These are phyloP conservation scores for Hypoxylon sp. DNA, from an alignment of 2,329 filamentous ascomycete species.

Conservation along the genomic window DNA sequence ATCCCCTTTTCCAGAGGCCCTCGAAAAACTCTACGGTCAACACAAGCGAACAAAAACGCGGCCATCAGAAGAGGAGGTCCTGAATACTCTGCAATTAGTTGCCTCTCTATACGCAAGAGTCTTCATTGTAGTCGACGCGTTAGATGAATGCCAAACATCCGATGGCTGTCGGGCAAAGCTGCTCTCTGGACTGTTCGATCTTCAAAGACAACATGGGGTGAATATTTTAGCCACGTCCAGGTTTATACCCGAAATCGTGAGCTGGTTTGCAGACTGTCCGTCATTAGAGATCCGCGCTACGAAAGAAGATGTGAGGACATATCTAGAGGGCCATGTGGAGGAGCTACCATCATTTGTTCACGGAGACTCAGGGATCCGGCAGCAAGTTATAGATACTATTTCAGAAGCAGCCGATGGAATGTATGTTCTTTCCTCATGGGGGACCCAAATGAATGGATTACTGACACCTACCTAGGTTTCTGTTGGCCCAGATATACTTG, in stretches of 20 bases:
- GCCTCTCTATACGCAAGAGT: constrained; percentile 40
- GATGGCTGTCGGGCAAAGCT: constrained; percentile 23
- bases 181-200: constrained; percentile 37
- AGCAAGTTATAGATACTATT: constrained; percentile 38
- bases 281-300: constrained; percentile 54
- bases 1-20: constrained; percentile 45
- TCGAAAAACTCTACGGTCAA: constrained; percentile 52
- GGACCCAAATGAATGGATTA: not conserved
- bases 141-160: constrained; percentile 45
- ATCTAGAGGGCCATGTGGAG: constrained; percentile 3
- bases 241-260: constrained; percentile 44
- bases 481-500: constrained; percentile 53
- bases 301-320: constrained; percentile 48
- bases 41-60: constrained; percentile 42
- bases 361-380: not conserved
- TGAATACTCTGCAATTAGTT: constrained; percentile 39
- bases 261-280: constrained; percentile 31
- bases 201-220: constrained; percentile 28
- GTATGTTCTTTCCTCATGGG: constrained; percentile 49
- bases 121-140: constrained; percentile 48
- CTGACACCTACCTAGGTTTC: constrained; percentile 54
- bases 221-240: constrained; percentile 51
- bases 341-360: not conserved
- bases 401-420: constrained; percentile 52
- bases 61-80: constrained; percentile 50